Base-by-base conservation (phyloP, 208 protist genomes). In the Crithidia acanthocephali region DNA sequence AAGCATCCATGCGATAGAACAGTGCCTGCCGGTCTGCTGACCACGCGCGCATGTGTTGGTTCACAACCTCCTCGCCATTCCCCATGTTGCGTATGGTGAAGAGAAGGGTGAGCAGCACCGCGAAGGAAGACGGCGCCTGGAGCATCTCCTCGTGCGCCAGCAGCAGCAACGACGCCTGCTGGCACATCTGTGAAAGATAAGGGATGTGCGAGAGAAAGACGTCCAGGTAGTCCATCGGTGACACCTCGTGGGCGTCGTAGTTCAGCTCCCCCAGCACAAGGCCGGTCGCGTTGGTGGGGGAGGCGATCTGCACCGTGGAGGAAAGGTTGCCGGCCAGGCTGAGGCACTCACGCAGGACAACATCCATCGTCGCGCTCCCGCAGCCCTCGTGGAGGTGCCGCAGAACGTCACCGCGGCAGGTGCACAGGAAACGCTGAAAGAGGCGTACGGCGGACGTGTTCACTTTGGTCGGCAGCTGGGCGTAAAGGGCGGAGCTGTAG, bases 221-320 rank as follows among this genome's bases (percentile, higher is more conserved):
- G 25, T 78, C 72, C 13, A 74, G 48, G 35, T 61, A 80, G 30
- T 80, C 74, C 11, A 80, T 22, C 40, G 74, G 74, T 13, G 74
- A 74, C 53, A 80, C 74, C 62, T 80, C 74, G n/a, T 75, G 74
- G 13, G 53, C 74, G 56, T 80, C 74, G 50, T 75, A 74, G 68
- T 71, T 32, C 9, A 80, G 56, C 53, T 65, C 68, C 0, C 35
- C 40, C 20, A 74, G 56, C 57, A 80, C 74, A 30, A 60, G 18
- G 3, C 48, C 61, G 8, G 74, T 80, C 56, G 73, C 50, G 55
- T 59, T 47, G 18, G 74, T 57, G 27, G 74, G 60, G 0, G 74
- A 42, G 27, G 47, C 60, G 1, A 67, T 73, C 58, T 74, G 68
- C 53, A 55, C 62, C 28, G 62, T 70, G 44, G 67, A 73, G 18